Percentiles rank a stretch among this genome's conserved stretches.
phyloP scores from a whole-genome alignment of 495 filamentous ascomycete species.

The Parathielavia hyrcaniae region DNA sequence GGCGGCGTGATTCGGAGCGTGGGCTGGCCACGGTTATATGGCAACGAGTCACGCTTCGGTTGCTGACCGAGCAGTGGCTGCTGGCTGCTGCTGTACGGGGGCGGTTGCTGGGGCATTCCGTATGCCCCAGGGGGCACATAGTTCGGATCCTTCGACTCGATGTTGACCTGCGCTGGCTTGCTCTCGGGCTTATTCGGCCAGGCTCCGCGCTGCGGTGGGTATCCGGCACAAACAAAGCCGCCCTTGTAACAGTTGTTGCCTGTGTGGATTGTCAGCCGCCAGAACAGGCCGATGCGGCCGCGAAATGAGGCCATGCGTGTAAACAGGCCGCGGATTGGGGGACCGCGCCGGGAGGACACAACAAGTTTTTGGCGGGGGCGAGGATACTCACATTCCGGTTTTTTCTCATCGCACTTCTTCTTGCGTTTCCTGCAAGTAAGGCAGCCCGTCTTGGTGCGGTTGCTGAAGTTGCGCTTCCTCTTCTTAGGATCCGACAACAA shows the following conservation, averaged over 20 bases:
- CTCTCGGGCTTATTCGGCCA: conserved; percentile 57
- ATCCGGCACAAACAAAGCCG: conserved; percentile 91
- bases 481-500: conserved; percentile 63
- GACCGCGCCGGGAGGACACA: conserved; percentile 4
- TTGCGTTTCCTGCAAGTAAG: conserved; percentile 91
- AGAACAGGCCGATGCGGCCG: conserved; percentile 14
- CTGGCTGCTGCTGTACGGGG: conserved; percentile 25
- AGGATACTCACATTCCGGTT: conserved; percentile 75
- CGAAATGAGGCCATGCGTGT: conserved; percentile 18
- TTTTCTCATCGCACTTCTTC: conserved; percentile 97
- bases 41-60: conserved; percentile 44
- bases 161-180: conserved; percentile 60
- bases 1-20: conserved; percentile 50
- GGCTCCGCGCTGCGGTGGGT: conserved; percentile 62
- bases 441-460: conserved; percentile 95
- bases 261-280: conserved; percentile 35
- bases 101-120: conserved; percentile 48
- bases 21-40: conserved; percentile 48
- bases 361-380: background rate
- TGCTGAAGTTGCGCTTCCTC: conserved; percentile 86
- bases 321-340: conserved; percentile 7
- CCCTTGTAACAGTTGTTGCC: conserved; percentile 90
- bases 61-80: conserved; percentile 25
- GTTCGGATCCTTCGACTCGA: conserved; percentile 74
- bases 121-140: conserved; percentile 55